phyloP scores from a whole-genome alignment of 108 stramenopile genomes.

The Skeletonema tropicum region DNA sequence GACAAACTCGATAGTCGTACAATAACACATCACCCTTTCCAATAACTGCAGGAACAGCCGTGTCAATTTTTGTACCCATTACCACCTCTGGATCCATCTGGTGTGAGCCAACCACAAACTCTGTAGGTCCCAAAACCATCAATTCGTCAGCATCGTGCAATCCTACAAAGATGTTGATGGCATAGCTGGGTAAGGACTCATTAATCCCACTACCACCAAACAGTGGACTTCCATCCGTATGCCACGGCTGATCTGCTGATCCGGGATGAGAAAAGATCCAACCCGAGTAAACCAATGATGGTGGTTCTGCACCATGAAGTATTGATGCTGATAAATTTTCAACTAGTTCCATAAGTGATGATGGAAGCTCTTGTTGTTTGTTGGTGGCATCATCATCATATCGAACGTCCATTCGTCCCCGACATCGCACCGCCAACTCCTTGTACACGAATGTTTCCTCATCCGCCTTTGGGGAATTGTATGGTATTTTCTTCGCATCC shows the following conservation, averaged over 20 bases:
- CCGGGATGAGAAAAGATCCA: slow-evolving; percentile 52
- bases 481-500: background rate
- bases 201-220: slow-evolving; percentile 24
- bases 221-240: slow-evolving; percentile 56
- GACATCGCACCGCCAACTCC: slow-evolving; percentile 58
- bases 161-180: slow-evolving; percentile 62
- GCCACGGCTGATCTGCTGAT: slow-evolving; percentile 62
- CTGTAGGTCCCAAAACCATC: slow-evolving; percentile 54
- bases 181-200: slow-evolving; percentile 47
- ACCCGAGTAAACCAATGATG: slow-evolving; percentile 53
- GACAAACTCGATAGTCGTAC: slow-evolving; percentile 66
- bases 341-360: background rate
- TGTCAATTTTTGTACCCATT: background rate
- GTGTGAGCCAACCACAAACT: slow-evolving; percentile 50
- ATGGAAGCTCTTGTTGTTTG: background rate
- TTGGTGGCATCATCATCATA: slow-evolving; percentile 27
- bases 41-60: slow-evolving; percentile 38
- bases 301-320: slow-evolving; percentile 11
- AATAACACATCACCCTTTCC: slow-evolving; percentile 54
- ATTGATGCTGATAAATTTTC: slow-evolving; percentile 27
- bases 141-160: slow-evolving; percentile 37
- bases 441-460: slow-evolving; percentile 41
- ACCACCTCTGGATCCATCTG: slow-evolving; percentile 3
- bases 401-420: slow-evolving; percentile 56
- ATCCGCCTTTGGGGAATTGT: background rate